These are phyloP conservation scores for Aspergillus pseudotamarii DNA, from an alignment of 2,329 filamentous ascomycete genomes.

Conservation along the genomic window DNA sequence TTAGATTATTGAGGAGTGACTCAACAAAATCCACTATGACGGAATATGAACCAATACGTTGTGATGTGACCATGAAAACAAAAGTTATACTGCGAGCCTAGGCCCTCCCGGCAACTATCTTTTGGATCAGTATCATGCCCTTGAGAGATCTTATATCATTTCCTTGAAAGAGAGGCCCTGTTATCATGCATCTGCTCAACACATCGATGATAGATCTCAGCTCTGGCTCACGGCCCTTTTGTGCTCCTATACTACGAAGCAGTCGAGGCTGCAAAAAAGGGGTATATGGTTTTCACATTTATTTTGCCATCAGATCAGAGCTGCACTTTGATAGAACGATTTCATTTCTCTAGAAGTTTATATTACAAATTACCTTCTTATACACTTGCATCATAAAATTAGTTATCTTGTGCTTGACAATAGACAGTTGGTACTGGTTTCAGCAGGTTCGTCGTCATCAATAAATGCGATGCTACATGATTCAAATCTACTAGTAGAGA, in stretches of 20 bases:
- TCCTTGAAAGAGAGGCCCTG: slow-evolving; percentile 9
- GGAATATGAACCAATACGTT: slow-evolving; percentile 20
- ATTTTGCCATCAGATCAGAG: slow-evolving; percentile 3
- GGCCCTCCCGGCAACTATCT: slow-evolving; percentile 19
- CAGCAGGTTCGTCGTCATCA: not conserved
- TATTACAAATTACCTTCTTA: not conserved
- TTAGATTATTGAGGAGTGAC: slow-evolving; percentile 26
- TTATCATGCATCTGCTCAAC: slow-evolving; percentile 6
- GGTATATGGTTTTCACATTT: slow-evolving; percentile 1
- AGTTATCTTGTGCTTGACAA: not conserved
- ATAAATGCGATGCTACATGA: too few species aligned
- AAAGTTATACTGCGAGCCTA: slow-evolving; percentile 17
- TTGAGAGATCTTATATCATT: slow-evolving; percentile 7
- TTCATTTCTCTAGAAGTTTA: slow-evolving; percentile 10
- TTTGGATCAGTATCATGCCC: slow-evolving; percentile 16
- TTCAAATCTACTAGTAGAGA: not conserved
- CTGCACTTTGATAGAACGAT: slow-evolving; percentile 12
- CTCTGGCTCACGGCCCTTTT: slow-evolving; percentile 15
- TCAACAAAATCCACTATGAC: slow-evolving; percentile 17
- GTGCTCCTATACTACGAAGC: slow-evolving; percentile 5
- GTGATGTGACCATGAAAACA: slow-evolving; percentile 38
- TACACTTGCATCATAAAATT: not conserved
- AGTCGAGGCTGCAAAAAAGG: slow-evolving; percentile 6
- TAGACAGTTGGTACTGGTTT: not conserved
- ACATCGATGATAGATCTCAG: slow-evolving; percentile 10